Evolutionary conservation across 768 basidiomycete species (phyloP).

Genomic region (Sporobolomyces pararoseus): DNA sequence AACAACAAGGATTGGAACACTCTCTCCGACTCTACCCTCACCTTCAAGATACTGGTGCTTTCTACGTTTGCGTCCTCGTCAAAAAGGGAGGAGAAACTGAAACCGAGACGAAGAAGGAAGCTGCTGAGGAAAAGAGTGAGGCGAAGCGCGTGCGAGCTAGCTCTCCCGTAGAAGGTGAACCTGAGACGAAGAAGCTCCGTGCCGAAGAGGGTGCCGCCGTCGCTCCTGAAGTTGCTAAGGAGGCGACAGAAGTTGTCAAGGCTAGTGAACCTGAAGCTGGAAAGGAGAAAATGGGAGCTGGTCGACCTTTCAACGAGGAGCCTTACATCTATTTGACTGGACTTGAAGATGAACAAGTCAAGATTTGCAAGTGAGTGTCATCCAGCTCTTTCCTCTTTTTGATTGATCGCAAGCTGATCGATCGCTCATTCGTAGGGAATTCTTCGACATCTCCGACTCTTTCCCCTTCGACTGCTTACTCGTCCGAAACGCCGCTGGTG

Average conservation of each 20-base stretch:
- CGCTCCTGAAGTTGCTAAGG: constrained; percentile 39
- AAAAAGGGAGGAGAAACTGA: constrained; percentile 43
- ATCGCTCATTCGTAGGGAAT: constrained; percentile 56
- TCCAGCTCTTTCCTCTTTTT: background rate
- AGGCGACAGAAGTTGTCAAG: constrained; percentile 35
- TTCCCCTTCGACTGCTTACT: constrained; percentile 78
- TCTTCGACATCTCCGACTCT: constrained; percentile 62
- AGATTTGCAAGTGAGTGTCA: constrained; percentile 65
- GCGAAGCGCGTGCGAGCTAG: constrained; percentile 24
- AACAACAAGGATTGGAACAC: constrained; percentile 61
- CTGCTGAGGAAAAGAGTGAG: constrained; percentile 2
- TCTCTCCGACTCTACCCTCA: constrained; percentile 91
- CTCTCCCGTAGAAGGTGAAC: constrained; percentile 29
- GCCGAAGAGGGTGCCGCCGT: constrained; percentile 1
- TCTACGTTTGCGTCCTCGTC: constrained; percentile 85
- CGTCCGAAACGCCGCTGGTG: constrained; percentile 75
- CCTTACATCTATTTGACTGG: constrained; percentile 74
- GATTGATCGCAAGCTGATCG: background rate
- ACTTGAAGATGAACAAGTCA: constrained; percentile 65
- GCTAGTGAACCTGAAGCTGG: constrained; percentile 6
- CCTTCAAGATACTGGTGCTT: constrained; percentile 92
- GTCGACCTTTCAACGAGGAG: constrained; percentile 69
- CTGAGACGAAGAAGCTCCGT: constrained; percentile 30
- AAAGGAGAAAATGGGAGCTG: constrained; percentile 18
- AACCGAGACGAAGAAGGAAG: background rate